A percentile compares a stretch with the other conserved stretches of the same genome.
These are phyloP conservation scores for Leishmania braziliensis DNA, from an alignment of 208 protist genomes.

Conservation along the genomic window DNA sequence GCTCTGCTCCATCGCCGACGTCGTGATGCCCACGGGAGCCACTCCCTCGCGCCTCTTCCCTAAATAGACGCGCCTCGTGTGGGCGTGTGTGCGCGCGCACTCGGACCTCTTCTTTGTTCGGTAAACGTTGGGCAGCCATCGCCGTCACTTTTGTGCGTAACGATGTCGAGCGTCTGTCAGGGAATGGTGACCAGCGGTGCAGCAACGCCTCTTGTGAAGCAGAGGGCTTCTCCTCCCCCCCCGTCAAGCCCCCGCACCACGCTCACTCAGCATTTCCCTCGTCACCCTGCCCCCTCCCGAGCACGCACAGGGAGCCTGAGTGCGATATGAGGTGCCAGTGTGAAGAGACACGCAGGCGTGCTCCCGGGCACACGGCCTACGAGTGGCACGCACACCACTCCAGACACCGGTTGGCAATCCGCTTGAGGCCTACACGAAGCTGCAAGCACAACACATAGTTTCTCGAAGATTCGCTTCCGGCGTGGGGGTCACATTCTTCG, in stretches of 20 bases:
- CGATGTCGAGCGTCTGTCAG: neutral
- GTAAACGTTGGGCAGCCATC: neutral
- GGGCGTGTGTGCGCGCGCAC: neutral
- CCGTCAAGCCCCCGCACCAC: neutral
- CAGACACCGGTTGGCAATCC: constrained; percentile 56
- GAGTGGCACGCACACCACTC: constrained; percentile 46
- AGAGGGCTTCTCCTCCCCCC: neutral
- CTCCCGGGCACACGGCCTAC: neutral
- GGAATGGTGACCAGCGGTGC: neutral
- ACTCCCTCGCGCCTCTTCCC: neutral
- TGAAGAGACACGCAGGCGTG: neutral
- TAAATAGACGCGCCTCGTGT: neutral
- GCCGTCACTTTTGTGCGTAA: neutral
- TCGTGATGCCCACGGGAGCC: neutral
- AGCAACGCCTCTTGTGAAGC: neutral
- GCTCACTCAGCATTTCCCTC: neutral
- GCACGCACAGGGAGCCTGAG: neutral
- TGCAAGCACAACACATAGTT: constrained; percentile 59
- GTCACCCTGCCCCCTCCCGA: neutral
- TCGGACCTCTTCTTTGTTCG: neutral
- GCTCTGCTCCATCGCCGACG: neutral
- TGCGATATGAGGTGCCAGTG: neutral
- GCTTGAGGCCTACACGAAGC: constrained; percentile 77
- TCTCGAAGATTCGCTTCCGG: constrained; percentile 11
- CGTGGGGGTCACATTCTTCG: constrained; percentile 8